These are phyloP conservation scores for Geosmithia morbida DNA, from an alignment of 2,329 filamentous ascomycete genomes.

Conservation along the genomic window DNA sequence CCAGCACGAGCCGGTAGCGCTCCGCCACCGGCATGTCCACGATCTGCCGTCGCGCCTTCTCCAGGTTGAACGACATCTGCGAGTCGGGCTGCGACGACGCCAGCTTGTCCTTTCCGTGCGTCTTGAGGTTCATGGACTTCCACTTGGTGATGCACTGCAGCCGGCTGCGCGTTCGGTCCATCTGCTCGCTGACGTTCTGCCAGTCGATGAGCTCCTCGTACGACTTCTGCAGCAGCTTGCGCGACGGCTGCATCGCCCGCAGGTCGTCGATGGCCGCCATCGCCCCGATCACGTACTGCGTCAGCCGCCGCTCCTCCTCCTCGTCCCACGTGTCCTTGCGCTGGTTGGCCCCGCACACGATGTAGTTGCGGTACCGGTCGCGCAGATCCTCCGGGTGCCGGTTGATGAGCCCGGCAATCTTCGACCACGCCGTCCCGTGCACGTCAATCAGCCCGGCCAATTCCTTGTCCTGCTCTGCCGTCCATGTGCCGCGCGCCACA, in stretches of 20 bases:
- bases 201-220: conserved; percentile 48
- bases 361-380: conserved; percentile 56
- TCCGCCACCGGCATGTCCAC: conserved; percentile 26
- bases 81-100: conserved; percentile 15
- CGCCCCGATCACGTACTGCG: conserved; percentile 35
- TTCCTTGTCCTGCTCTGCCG: conserved; percentile 19
- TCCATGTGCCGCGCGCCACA: conserved; percentile 34
- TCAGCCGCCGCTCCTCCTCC: conserved; percentile 42
- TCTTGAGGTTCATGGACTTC: conserved; percentile 28
- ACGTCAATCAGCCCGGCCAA: conserved; percentile 17
- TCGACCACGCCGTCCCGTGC: conserved; percentile 39
- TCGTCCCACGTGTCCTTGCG: conserved; percentile 43
- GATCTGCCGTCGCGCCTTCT: conserved; percentile 26
- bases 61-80: conserved; percentile 24
- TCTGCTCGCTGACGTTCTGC: conserved; percentile 45
- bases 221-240: conserved; percentile 18
- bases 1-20: conserved; percentile 26
- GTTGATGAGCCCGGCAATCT: conserved; percentile 47
- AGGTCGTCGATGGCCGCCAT: conserved; percentile 30
- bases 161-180: conserved; percentile 46
- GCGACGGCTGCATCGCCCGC: conserved; percentile 16
- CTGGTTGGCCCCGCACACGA: conserved; percentile 39
- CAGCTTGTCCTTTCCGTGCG: conserved; percentile 16
- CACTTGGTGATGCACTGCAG: conserved; percentile 58
- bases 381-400: conserved; percentile 51